These are phyloP conservation scores for Umbelopsis vinacea DNA, from an alignment of 192 early-diverging fungal genomes.

Conservation along the genomic window DNA sequence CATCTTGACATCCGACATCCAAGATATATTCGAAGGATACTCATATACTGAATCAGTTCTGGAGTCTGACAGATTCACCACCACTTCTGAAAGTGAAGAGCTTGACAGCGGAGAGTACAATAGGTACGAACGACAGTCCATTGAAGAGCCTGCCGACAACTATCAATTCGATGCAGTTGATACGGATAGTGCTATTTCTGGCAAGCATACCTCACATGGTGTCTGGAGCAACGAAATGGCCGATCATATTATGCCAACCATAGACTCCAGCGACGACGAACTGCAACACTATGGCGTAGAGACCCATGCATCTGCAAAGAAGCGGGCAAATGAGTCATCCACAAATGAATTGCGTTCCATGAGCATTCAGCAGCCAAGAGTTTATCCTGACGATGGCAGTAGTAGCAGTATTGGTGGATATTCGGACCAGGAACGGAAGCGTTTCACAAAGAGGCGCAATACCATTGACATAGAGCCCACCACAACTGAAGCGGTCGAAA, in stretches of 20 bases:
- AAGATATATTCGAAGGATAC: slow-evolving; percentile 44
- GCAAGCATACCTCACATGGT: slow-evolving; percentile 8
- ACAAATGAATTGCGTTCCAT: not conserved
- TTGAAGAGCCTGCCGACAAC: not conserved
- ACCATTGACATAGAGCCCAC: not conserved
- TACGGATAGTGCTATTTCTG: slow-evolving; percentile 17
- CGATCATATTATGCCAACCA: slow-evolving; percentile 1
- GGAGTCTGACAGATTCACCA: not conserved
- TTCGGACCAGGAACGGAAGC: slow-evolving; percentile 12
- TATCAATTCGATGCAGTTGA: not conserved
- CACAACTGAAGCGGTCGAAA: not conserved
- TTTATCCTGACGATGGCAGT: not conserved
- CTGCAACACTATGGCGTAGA: not conserved
- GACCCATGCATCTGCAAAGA: not conserved
- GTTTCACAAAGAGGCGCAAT: slow-evolving; percentile 5
- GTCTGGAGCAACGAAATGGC: slow-evolving; percentile 4
- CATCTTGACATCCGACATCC: slow-evolving; percentile 32
- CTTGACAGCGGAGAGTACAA: not conserved
- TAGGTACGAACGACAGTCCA: not conserved
- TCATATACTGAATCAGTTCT: slow-evolving; percentile 32
- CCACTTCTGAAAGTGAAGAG: not conserved
- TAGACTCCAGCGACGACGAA: slow-evolving; percentile 18
- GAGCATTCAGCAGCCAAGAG: no score
- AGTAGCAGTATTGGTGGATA: slow-evolving; percentile 15
- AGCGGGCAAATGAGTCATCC: slow-evolving; percentile 1